A percentile compares a stretch with the other conserved stretches of the same genome.
Evolutionary conservation across 768 basidiomycete genomes (phyloP).

Genomic region (Termitomyces sp.): DNA sequence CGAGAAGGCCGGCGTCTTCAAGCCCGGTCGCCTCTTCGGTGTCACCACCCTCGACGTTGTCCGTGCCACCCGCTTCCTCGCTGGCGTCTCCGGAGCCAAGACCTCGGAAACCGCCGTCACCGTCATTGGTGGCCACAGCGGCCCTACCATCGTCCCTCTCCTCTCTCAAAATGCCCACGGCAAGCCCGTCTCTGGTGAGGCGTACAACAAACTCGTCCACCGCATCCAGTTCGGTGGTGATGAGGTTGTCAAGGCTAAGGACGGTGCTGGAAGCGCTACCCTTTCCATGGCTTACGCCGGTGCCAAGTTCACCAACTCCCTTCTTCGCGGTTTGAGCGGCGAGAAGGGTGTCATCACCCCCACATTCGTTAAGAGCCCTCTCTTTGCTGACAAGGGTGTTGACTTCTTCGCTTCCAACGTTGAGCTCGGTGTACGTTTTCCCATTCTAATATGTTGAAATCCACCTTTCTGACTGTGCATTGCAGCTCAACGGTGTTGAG

Average conservation of each 20-base stretch:
- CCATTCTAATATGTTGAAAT: neutral
- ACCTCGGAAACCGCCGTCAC: slow-evolving; percentile 72
- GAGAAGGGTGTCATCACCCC: slow-evolving; percentile 85
- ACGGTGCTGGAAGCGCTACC: slow-evolving; percentile 90
- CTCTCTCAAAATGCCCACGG: slow-evolving; percentile 79
- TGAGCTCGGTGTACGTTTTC: slow-evolving; percentile 80
- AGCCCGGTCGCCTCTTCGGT: slow-evolving; percentile 89
- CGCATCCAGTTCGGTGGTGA: slow-evolving; percentile 98
- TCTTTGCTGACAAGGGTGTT: slow-evolving; percentile 82
- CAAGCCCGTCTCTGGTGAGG: slow-evolving; percentile 71
- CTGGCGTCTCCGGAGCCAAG: slow-evolving; percentile 58
- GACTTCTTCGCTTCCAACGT: slow-evolving; percentile 94
- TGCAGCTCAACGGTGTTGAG: slow-evolving; percentile 80
- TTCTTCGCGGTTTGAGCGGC: slow-evolving; percentile 83
- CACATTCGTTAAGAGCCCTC: slow-evolving; percentile 86
- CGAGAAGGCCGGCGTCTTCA: slow-evolving; percentile 88
- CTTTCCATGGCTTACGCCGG: slow-evolving; percentile 96
- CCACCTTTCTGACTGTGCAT: slow-evolving; percentile 4
- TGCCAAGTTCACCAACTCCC: slow-evolving; percentile 80
- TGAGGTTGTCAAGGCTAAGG: slow-evolving; percentile 98
- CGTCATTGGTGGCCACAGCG: slow-evolving; percentile 94
- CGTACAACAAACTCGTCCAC: slow-evolving; percentile 75
- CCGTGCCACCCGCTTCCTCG: slow-evolving; percentile 89
- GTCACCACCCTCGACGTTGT: slow-evolving; percentile 98
- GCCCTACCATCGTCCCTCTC: slow-evolving; percentile 95